Base-by-base conservation (phyloP, 805 yeast genomes). In the Ogataea philodendri region DNA sequence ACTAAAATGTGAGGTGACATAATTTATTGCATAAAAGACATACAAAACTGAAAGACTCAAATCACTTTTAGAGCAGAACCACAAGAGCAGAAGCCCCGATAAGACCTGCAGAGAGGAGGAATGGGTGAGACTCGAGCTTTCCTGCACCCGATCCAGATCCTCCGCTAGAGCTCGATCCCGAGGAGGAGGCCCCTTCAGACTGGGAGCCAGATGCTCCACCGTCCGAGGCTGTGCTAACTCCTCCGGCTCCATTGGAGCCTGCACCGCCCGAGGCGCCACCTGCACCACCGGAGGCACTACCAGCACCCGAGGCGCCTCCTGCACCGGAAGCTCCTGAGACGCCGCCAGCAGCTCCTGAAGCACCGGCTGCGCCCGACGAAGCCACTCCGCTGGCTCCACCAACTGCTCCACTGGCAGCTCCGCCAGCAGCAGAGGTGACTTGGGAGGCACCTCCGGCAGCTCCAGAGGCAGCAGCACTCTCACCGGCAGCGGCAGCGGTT, bases 1-100 rank as follows among this genome's bases (percentile, higher is more conserved):
- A n/a, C n/a, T n/a, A n/a, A n/a, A n/a, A n/a, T n/a, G n/a, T n/a
- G n/a, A n/a, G n/a, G n/a, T n/a, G n/a, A n/a, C n/a, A n/a, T n/a
- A n/a, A n/a, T n/a, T n/a, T n/a, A n/a, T n/a, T n/a, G n/a, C 8
- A 15, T 17, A 15, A 17, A 20, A 37, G 13, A 27, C 13, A 26
- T 19, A 22, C 26, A 29, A 28, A 24, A 27, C 38, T 17, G 18
- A 26, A 22, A 19, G 13, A 17, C 16, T 13, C 30, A 2, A 4
- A 14, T 15, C 19, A 23, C 9, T 7, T 20, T 46, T 40, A 57
- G 26, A 55, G 40, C 17, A 54, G 40, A 36, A 56, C 58, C 37
- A 54, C 18, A 10, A 41, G 39, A 34, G 49, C 55, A 18, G 57
- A 48, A 32, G 49, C 18, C 15, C 46, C 54, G 39, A 49, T 45